Conservation (phyloP, 352 stramenopile genomes). For the Phytophthora fragariae region DNA sequence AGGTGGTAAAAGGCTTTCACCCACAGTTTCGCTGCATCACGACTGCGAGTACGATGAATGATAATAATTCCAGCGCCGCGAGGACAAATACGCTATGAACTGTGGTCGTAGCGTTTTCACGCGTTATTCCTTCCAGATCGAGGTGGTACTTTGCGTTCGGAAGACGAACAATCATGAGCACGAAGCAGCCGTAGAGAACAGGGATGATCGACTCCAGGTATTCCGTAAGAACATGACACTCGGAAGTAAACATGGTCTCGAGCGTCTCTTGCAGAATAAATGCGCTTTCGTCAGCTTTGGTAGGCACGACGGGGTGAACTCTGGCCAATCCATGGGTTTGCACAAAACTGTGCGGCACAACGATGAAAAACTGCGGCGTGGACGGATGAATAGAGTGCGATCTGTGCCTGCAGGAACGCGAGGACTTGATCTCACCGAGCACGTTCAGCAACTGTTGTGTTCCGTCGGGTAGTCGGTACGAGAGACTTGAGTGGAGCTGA, state of each 20-base stretch:
- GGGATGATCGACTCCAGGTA: slow-evolving; percentile 42
- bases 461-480: slow-evolving; percentile 4
- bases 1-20: slow-evolving; percentile 39
- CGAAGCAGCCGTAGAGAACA: not conserved
- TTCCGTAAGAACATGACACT: slow-evolving; percentile 48
- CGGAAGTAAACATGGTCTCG: slow-evolving; percentile 38
- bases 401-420: not conserved
- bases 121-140: not conserved
- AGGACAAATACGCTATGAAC: slow-evolving; percentile 20
- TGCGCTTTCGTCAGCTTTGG: not conserved
- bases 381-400: not conserved
- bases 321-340: not conserved
- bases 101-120: not conserved
- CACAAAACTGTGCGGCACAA: not conserved
- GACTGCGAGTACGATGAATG: slow-evolving; percentile 30
- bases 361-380: not conserved
- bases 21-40: slow-evolving; percentile 37
- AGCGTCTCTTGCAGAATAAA: slow-evolving; percentile 14
- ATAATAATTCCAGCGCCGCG: slow-evolving; percentile 36
- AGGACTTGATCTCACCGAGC: not conserved
- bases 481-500: not conserved
- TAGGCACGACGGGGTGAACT: slow-evolving; percentile 1
- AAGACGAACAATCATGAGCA: not conserved
- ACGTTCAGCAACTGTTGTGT: not conserved
- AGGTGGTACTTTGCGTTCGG: not conserved